A percentile compares a stretch with the other conserved stretches of the same genome.
Evolutionary conservation across 2,329 filamentous ascomycete species (phyloP).

Genomic region (Paecilomyces formosus): DNA sequence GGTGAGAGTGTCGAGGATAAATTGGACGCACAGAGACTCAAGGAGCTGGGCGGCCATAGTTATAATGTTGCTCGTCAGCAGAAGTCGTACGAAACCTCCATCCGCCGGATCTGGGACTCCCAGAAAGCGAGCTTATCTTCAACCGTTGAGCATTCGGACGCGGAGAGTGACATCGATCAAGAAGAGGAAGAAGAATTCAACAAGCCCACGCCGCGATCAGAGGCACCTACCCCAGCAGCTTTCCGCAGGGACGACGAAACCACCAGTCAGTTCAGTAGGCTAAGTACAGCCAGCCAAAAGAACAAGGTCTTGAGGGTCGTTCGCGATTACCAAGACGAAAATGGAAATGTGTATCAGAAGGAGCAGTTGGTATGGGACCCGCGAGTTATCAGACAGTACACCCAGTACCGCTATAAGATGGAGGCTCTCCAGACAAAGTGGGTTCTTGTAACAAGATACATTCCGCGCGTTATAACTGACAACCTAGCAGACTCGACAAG

Average conservation of each 20-base stretch:
- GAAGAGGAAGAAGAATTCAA: slow-evolving; percentile 43
- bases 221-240: slow-evolving; percentile 53
- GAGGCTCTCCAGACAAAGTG: slow-evolving; percentile 69
- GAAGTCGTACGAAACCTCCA: slow-evolving; percentile 82
- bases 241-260: slow-evolving; percentile 63
- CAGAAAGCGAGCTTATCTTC: slow-evolving; percentile 75
- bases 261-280: slow-evolving; percentile 66
- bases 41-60: slow-evolving; percentile 74
- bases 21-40: slow-evolving; percentile 66
- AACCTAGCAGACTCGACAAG: slow-evolving; percentile 45
- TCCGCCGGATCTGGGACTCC: slow-evolving; percentile 84
- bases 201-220: slow-evolving; percentile 59
- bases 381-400: slow-evolving; percentile 81
- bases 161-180: slow-evolving; percentile 56
- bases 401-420: slow-evolving; percentile 65
- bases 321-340: slow-evolving; percentile 56
- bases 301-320: slow-evolving; percentile 68
- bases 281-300: slow-evolving; percentile 60
- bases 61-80: slow-evolving; percentile 97
- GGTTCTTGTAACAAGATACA: slow-evolving; percentile 23
- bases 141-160: slow-evolving; percentile 64
- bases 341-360: slow-evolving; percentile 55
- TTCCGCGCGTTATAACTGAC: slow-evolving; percentile 4
- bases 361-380: slow-evolving; percentile 65
- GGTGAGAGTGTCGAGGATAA: slow-evolving; percentile 84